Base-by-base conservation (phyloP, 768 basidiomycete species). In the Cubamyces sp. region DNA sequence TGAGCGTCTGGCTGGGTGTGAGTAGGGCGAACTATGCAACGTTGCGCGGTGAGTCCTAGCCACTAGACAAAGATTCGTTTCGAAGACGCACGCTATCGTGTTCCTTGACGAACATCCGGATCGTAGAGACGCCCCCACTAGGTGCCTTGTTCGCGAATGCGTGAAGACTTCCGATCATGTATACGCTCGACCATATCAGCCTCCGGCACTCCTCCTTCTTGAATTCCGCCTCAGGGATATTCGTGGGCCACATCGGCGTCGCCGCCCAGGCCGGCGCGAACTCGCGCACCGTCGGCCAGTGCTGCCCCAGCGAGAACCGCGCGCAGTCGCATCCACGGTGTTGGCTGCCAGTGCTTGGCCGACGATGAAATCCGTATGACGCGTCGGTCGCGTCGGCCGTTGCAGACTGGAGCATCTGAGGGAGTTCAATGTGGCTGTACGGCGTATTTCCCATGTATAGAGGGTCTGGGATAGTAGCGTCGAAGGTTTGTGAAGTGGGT, bases 81-180 rank as follows among this genome's bases (percentile, higher is more conserved):
- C 8, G 15, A 11, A 16, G n/a, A 53, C 63, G 21, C 48, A 60
- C 63, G 39, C 23, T 64, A 18, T 64, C 58, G 15, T 47, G 43
- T 46, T 64, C 63, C n/a, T 26, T 43, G n/a, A 64, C 63, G 50
- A 64, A 60, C 45, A 60, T 1, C 21, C 45, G 43, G 25, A 41
- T 34, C 12, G 39, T 40, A 25, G 21, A 16, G 6, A 42, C 11
- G 16, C 39, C n/a, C 5, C 56, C 51, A 7, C 39, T 23, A 3
- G 63, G 58, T 2, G 49, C 23, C 28, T 86, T 79, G 26, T 78
- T 79, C 5, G 79, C 75, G 50, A 56, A 64, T 26, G 54, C 43
- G 19, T 54, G 55, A 42, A 54, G 14, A 52, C 88, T 74, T 1
- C 88, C 84, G 23, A 92, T 78, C 16, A 83, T 76, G 49, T 42